A percentile compares a stretch with the other conserved stretches of the same genome.
phyloP scores from a whole-genome alignment of 2,329 filamentous ascomycete species.

The Sporothrix luriei region DNA sequence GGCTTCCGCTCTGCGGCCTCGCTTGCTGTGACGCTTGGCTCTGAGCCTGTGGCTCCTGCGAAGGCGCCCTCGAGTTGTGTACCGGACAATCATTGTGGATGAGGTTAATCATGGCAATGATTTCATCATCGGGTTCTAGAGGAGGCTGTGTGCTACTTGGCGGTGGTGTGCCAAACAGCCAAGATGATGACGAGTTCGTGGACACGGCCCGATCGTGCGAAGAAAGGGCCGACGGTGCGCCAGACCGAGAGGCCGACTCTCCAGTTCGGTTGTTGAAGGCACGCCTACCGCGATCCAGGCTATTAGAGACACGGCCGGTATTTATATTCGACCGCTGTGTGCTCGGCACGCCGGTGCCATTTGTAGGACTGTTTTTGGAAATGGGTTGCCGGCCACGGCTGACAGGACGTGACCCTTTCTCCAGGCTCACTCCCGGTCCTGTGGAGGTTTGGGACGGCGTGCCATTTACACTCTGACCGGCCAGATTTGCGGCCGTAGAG shows the following conservation, averaged over 20 bases:
- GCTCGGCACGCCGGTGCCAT: neutral
- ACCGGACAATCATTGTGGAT: slow-evolving; percentile 26
- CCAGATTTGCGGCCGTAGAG: neutral
- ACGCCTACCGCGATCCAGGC: neutral
- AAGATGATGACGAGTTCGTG: neutral
- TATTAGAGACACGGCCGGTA: neutral
- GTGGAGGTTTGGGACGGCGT: neutral
- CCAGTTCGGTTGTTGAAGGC: neutral
- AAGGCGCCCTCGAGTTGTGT: slow-evolving; percentile 17
- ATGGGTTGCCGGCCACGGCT: slow-evolving; percentile 34
- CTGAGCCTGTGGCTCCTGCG: neutral
- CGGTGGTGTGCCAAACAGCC: slow-evolving; percentile 20
- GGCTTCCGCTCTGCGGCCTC: neutral
- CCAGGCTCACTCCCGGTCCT: neutral
- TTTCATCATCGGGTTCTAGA: slow-evolving; percentile 30
- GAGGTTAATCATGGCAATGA: slow-evolving; percentile 34
- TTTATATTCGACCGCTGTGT: neutral
- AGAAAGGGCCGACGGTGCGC: neutral
- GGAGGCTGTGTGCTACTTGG: neutral
- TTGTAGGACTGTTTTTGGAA: slow-evolving; percentile 18
- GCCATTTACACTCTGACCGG: no score
- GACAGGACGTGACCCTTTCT: slow-evolving; percentile 12
- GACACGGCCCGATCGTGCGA: neutral
- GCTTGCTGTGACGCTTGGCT: neutral
- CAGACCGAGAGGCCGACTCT: neutral